Base-by-base conservation (phyloP, 768 basidiomycete species). In the Suillus subluteus region DNA sequence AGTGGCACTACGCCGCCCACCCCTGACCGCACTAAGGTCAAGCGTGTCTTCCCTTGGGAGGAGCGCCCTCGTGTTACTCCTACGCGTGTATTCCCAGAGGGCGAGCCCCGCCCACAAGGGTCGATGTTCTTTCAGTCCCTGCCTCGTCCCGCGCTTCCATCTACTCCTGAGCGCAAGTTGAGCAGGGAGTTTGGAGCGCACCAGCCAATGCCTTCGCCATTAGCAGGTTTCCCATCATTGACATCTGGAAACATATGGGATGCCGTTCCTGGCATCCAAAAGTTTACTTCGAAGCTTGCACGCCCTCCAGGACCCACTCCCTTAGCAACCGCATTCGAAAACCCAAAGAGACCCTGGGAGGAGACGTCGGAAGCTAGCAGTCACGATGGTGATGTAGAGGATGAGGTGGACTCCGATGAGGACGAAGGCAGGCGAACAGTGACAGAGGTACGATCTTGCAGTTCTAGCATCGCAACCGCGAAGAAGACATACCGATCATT, bases 21-120 rank as follows among this genome's bases (percentile, higher is more conserved):
- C 69, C 94, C 95, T 4, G 92, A 96, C 74, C 84, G 81, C 35
- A 79, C 78, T 32, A 92, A 92, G 72, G 86, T 96, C 26, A 90
- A 89, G 67, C 81, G 84, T 41, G 82, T 98, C 41, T 99, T 99
- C 77, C 96, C 97, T n/a, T 99, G 97, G 97, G 97, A 99, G 75
- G 86, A 88, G 66, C 85, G 86, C 71, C 89, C 86, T 15, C 87
- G 91, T 40, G 84, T 81, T 58, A 70, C 83, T 68, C 93, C 92
- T 16, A 83, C 82, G 35, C 90, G 94, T 63, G 85, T 91, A 40
- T 94, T 94, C 72, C 94, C 92, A 37, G 79, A 76, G n/a, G 79
- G 84, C 38, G 88, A 90, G 58, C 80, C 83, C 58, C 88, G 85
- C 32, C 82, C 83, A 1, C 84, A 86, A 12, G 76, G 76, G n/a